Base-by-base conservation (phyloP, 2,329 filamentous ascomycete genomes). In the Sarocladium strictum region DNA sequence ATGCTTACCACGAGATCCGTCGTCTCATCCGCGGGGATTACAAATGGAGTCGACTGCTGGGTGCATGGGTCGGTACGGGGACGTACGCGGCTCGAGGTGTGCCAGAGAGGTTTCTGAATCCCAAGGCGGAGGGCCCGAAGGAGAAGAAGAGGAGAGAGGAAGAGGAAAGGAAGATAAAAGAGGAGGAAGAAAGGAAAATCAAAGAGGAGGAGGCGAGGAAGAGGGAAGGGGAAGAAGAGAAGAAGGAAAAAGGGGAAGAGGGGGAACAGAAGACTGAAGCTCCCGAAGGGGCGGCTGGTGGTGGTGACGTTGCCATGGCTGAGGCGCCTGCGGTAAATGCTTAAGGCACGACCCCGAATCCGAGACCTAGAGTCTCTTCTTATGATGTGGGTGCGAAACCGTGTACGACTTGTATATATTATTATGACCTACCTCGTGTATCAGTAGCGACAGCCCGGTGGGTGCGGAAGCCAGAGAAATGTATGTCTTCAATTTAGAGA, bases 1-100 rank as follows among this genome's bases (percentile, higher is more conserved):
- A 86, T 58, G 92, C 91, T 0, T 97, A 91, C 71, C 84, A 84
- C 62, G 85, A 95, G 67, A 87, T 97, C 45, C 86, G 89, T 63
- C 83, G 86, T 54, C 78, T 96, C 14, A 72, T 83, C 53, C 80
- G 76, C 1, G 87, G 90, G 41, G 84, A 89, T 43, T 92, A 91
- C 67, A 82, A 82, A 56, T 99, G 90, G 89, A 96, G 91, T 66
- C 77, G 77, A 27, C 76, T 94, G 61, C 70, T 96, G 27, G 91
- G 89, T 5, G 89, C 86, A 15, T 99, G 92, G 80, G 86, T 93
- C 3, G 93, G 93, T 0, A 80, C 78, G 60, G 77, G 74, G 59
- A 75, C 74, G 66, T 74, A 70, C 61, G 83, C 89, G 0, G 89
- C 88, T 9, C 78, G 77, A 37, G 92, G 91, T 6, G 92, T 96